Evolutionary conservation across 139 green algal genomes (phyloP).

Genomic region (Tetratostichococcus sp.): DNA sequence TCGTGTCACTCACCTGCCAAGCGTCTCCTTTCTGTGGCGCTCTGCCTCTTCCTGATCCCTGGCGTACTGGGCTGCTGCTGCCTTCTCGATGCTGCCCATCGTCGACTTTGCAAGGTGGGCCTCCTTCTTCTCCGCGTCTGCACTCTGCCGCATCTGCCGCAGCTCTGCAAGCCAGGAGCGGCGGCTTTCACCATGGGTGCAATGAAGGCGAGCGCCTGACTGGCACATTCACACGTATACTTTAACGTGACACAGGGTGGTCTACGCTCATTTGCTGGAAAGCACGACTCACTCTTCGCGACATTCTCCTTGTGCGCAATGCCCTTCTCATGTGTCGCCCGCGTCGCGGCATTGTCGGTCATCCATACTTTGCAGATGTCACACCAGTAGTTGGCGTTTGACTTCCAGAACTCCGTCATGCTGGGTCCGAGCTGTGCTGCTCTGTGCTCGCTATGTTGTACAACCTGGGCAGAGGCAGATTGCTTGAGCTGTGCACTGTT

Average conservation of each 20-base stretch:
- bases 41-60: slow-evolving; percentile 17
- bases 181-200: background rate
- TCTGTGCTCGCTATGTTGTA: too few relatives aligned
- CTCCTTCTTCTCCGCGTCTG: slow-evolving; percentile 27
- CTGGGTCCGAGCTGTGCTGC: background rate
- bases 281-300: slow-evolving; percentile 33
- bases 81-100: slow-evolving; percentile 36
- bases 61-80: slow-evolving; percentile 27
- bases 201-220: too few relatives aligned
- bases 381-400: slow-evolving; percentile 40
- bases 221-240: too few relatives aligned
- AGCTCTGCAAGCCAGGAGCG: slow-evolving; percentile 28
- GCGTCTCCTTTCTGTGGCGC: background rate
- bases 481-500: too few relatives aligned
- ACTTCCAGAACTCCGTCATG: slow-evolving; percentile 34
- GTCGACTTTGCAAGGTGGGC: slow-evolving; percentile 2
- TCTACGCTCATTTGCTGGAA: too few relatives aligned
- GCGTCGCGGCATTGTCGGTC: slow-evolving; percentile 33
- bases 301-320: slow-evolving; percentile 52
- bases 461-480: too few relatives aligned
- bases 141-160: slow-evolving; percentile 38
- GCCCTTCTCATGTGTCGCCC: slow-evolving; percentile 45
- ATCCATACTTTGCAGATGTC: slow-evolving; percentile 61
- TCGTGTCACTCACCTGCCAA: slow-evolving; percentile 42
- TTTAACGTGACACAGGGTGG: too few relatives aligned